Evolutionary conservation across 2,329 filamentous ascomycete genomes (phyloP).

Genomic region (Ceratocystis variospora): DNA sequence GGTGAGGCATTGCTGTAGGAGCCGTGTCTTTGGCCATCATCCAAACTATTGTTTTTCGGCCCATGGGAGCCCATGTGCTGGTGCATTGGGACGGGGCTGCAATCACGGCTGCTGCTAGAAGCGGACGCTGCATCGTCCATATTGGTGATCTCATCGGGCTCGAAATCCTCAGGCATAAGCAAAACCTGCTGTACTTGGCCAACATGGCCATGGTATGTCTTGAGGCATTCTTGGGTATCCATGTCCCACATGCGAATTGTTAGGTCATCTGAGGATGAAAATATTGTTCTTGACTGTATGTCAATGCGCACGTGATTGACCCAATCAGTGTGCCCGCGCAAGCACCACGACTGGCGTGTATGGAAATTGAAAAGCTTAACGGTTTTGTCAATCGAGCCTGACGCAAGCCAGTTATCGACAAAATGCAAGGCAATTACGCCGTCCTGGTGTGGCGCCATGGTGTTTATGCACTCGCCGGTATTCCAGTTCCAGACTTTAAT

Average conservation of each 20-base stretch:
- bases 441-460: constrained; percentile 61
- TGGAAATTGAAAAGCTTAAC: constrained; percentile 90
- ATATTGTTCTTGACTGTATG: constrained; percentile 63
- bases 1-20: constrained; percentile 21
- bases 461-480: constrained; percentile 74
- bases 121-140: constrained; percentile 42
- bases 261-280: constrained; percentile 88
- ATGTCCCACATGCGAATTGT: constrained; percentile 88
- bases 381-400: constrained; percentile 76
- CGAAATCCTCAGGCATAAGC: constrained; percentile 72
- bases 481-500: constrained; percentile 96
- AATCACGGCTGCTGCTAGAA: constrained; percentile 33
- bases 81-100: constrained; percentile 18
- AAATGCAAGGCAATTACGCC: constrained; percentile 84
- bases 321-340: constrained; percentile 83
- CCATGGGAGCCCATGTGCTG: not conserved
- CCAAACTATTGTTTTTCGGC: not conserved
- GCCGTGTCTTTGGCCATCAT: not conserved
- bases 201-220: constrained; percentile 72
- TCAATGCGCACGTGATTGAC: constrained; percentile 93
- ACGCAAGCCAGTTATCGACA: constrained; percentile 69
- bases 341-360: constrained; percentile 62
- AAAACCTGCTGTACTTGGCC: constrained; percentile 90
- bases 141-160: constrained; percentile 55
- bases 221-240: constrained; percentile 66